Base-by-base conservation (phyloP, 2,329 filamentous ascomycete genomes). In the Talaromyces atroroseus region DNA sequence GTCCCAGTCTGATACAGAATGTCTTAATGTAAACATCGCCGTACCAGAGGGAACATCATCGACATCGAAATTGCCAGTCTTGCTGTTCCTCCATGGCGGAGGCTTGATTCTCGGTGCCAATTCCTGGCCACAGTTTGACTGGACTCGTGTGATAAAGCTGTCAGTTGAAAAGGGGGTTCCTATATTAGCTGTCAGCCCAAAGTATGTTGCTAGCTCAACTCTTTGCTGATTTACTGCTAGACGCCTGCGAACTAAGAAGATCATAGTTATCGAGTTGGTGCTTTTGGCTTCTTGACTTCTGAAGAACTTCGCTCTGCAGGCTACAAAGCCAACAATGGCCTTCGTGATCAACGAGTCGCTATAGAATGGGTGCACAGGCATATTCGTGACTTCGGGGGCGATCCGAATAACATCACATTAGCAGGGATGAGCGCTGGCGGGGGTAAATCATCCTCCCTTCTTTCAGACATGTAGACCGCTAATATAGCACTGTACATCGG, bases 61-160 rank as follows among this genome's bases (percentile, higher is more conserved):
- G 0, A 54, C 62, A 4, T 64, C 66, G 12, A 73, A 71, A 5
- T 66, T 82, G 2, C 80, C 80, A 0, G 79, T 82, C 0, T 70
- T 81, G 40, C 71, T 80, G 1, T 81, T 80, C 59, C 73, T 83
- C 4, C 79, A 82, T 58, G 80, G 80, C 0, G 80, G 80, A 11
- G 80, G 76, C 0, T 77, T 80, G 49, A 66, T 68, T 2, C 70
- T 77, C 2, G 80, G 80, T 2, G 77, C 77, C 3, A 78, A 75
- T 44, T 80, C 74, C 45, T 82, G 78, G 71, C 80, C 80, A 0
- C 77, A 82, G 38, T 80, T 78, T 60, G 76, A 82, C 58, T 66
- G 76, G 20, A 66, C 66, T 5, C 65, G 72, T 1, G 59, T 83
- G 5, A 77, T 81, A 3, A 72, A 73, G 58, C 61, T 79, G 5